Conservation (phyloP, 805 yeast species). For the Ogataea ramenticola region DNA sequence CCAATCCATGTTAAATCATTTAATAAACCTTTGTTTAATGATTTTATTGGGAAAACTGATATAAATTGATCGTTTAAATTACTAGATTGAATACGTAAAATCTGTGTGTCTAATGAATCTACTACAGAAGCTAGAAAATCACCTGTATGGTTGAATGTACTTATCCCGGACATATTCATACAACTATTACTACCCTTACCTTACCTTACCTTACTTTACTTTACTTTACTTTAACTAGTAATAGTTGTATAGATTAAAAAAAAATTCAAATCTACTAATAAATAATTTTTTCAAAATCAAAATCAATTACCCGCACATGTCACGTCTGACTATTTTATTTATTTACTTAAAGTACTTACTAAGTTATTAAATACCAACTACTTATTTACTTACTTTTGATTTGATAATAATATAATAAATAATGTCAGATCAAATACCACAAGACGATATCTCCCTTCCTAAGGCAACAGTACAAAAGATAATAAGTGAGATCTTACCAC, state of each 20-base stretch:
- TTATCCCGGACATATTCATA: not conserved
- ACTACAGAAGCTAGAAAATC: slow-evolving; percentile 56
- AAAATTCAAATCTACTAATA: no score
- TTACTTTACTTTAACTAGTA: no score
- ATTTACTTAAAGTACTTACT: no score
- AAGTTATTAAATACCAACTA: no score
- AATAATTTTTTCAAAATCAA: no score
- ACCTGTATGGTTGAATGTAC: slow-evolving; percentile 55
- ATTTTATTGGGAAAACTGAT: not conserved
- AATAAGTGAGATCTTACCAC: slow-evolving; percentile 80
- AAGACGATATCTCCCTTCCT: slow-evolving; percentile 30
- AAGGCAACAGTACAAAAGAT: slow-evolving; percentile 93
- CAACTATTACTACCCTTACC: no score
- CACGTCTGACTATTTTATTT: no score
- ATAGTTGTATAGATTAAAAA: no score
- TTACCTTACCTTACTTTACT: no score
- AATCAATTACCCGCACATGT: no score
- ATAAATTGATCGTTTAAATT: not conserved
- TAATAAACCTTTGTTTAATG: not conserved
- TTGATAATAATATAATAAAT: no score
- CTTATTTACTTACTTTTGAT: no score
- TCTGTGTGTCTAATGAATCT: slow-evolving; percentile 47
- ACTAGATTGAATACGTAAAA: not conserved
- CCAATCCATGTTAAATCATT: not conserved
- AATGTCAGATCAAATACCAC: slow-evolving; percentile 16